Evolutionary conservation across 2,329 filamentous ascomycete genomes (phyloP).

Genomic region (Thelonectria rubi): DNA sequence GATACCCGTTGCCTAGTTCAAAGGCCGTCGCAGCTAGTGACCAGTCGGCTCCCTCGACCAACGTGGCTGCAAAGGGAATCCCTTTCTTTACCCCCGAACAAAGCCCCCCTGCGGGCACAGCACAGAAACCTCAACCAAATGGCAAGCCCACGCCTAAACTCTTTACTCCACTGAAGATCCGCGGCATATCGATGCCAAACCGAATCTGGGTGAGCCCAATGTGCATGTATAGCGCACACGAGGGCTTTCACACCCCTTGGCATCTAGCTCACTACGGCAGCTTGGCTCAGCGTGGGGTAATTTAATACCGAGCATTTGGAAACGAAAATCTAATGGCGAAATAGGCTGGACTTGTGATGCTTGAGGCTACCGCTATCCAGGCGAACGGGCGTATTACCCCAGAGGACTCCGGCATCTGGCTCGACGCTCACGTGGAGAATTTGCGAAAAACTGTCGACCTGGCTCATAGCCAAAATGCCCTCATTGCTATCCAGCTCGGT

Average conservation of each 20-base stretch:
- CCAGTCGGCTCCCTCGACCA: too few relatives aligned
- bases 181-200: slow-evolving; percentile 55
- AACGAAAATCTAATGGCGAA: slow-evolving; percentile 37
- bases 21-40: too few relatives aligned
- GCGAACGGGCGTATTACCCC: slow-evolving; percentile 8
- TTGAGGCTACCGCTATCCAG: slow-evolving; percentile 8
- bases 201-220: slow-evolving; percentile 58
- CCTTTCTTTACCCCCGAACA: too few relatives aligned
- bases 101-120: too few relatives aligned
- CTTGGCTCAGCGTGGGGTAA: slow-evolving; percentile 72
- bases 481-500: slow-evolving; percentile 74
- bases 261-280: slow-evolving; percentile 78
- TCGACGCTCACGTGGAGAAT: slow-evolving; percentile 73
- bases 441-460: slow-evolving; percentile 70
- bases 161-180: slow-evolving; percentile 58
- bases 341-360: slow-evolving; percentile 66
- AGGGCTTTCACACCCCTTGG: slow-evolving; percentile 74
- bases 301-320: background rate
- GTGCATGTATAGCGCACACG: slow-evolving; percentile 56
- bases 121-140: too few relatives aligned
- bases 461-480: slow-evolving; percentile 70
- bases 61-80: too few relatives aligned
- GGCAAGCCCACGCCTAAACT: slow-evolving; percentile 61
- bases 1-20: too few relatives aligned
- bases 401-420: slow-evolving; percentile 10